Evolutionary conservation across 1,284 basidiomycete species (phyloP).

Genomic region (Sutorius eximius): DNA sequence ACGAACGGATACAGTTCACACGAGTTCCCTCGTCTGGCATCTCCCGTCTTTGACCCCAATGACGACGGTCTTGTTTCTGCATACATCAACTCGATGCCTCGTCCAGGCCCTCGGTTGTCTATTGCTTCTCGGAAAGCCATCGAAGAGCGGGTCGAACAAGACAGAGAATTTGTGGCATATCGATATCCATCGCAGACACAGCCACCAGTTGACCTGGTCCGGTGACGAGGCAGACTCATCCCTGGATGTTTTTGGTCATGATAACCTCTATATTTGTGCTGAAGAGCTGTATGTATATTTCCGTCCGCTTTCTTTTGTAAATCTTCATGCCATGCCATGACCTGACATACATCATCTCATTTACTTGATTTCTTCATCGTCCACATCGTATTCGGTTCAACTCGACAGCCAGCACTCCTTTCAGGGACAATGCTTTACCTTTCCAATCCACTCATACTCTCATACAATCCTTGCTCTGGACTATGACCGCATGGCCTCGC

Average conservation of each 20-base stretch:
- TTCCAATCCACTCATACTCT: conserved; percentile 10
- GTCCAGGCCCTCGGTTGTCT: conserved; percentile 52
- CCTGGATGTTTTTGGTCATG: conserved; percentile 5
- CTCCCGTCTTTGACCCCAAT: conserved; percentile 44
- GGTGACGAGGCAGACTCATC: conserved; percentile 34
- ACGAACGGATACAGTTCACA: conserved; percentile 39
- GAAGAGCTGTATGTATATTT: conserved; percentile 8
- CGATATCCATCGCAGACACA: conserved; percentile 78
- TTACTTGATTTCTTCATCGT: conserved; percentile 13
- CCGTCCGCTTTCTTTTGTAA: conserved; percentile 19
- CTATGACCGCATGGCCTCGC: conserved; percentile 27
- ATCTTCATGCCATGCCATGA: conserved; percentile 17
- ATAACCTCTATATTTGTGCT: conserved; percentile 2
- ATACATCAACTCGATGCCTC: conserved; percentile 46
- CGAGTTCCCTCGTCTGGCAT: conserved; percentile 46
- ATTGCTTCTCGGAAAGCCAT: conserved; percentile 66
- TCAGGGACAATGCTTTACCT: conserved; percentile 28
- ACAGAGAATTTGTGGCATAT: conserved; percentile 78
- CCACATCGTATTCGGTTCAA: conserved; percentile 22
- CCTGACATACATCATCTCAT: conserved; percentile 23
- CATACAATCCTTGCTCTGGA: conserved; percentile 31
- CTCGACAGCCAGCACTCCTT: conserved; percentile 26
- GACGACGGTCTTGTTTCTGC: conserved; percentile 44
- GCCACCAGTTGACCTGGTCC: conserved; percentile 52
- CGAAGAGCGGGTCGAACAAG: conserved; percentile 76